Conservation (phyloP, 768 basidiomycete species). For the Kwoniella sp. region DNA sequence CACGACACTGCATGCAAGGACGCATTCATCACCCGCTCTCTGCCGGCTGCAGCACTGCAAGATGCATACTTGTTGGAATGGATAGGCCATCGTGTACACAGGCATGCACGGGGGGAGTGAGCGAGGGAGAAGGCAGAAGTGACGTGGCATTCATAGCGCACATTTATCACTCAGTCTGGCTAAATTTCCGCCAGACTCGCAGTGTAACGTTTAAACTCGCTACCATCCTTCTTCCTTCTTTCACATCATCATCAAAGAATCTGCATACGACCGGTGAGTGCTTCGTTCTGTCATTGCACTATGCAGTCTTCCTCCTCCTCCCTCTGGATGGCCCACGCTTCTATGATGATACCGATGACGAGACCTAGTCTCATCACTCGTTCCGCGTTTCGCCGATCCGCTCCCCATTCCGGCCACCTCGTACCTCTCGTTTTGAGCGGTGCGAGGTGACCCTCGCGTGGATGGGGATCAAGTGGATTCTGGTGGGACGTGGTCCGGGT, state of each 20-base stretch:
- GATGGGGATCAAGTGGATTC: slow-evolving; percentile 10
- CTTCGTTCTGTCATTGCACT: no score
- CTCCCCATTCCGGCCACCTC: slow-evolving; percentile 9
- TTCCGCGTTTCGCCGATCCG: background rate
- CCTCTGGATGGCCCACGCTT: background rate
- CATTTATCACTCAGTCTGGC: no score
- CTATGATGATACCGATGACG: slow-evolving; percentile 47
- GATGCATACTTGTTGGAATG: no score
- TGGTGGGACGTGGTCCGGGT: background rate
- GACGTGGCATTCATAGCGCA: no score
- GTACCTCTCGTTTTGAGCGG: slow-evolving; percentile 22
- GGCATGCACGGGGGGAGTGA: no score
- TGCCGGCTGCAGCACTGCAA: no score
- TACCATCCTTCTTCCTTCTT: background rate
- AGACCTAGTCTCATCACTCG: slow-evolving; percentile 30
- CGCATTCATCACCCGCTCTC: no score
- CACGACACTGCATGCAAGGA: no score
- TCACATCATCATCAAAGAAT: background rate
- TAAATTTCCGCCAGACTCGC: no score
- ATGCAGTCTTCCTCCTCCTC: background rate
- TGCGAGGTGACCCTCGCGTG: slow-evolving; percentile 15
- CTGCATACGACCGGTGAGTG: no score
- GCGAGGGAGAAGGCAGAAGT: no score
- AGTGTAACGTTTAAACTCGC: background rate
- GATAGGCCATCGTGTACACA: no score